Conservation (phyloP, 805 yeast species). For the Lipomyces sp. region DNA sequence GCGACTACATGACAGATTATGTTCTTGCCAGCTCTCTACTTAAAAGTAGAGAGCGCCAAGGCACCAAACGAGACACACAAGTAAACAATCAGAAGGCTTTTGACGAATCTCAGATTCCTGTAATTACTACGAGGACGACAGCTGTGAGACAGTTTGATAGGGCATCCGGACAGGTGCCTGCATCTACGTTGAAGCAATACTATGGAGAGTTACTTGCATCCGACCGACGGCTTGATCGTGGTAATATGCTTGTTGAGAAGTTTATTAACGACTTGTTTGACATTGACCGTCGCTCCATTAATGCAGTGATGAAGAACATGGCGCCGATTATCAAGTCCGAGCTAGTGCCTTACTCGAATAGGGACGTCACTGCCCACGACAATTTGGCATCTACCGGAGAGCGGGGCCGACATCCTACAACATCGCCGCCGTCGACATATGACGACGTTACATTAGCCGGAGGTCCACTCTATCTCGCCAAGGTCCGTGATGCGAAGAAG, state of each 20-base stretch:
- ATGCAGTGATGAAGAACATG: background rate
- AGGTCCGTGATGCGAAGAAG: background rate
- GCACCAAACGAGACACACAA: background rate
- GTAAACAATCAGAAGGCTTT: background rate
- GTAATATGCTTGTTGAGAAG: background rate
- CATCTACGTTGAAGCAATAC: background rate
- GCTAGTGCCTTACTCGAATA: background rate
- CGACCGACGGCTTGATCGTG: background rate
- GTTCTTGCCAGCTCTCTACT: background rate
- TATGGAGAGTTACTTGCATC: background rate
- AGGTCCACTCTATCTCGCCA: background rate
- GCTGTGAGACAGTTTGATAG: background rate
- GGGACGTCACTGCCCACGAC: background rate
- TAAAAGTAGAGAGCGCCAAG: background rate
- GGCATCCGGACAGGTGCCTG: background rate
- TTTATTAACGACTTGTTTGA: background rate
- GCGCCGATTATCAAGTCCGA: background rate
- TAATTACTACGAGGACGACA: background rate
- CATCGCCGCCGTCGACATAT: background rate
- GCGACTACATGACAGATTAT: background rate
- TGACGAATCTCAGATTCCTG: background rate
- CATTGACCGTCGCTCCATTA: background rate
- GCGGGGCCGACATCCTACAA: background rate
- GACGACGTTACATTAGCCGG: background rate
- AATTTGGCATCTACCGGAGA: background rate